These are phyloP conservation scores for Ceriops decandra DNA, from an alignment of 345 rosid species.

Conservation along the genomic window DNA sequence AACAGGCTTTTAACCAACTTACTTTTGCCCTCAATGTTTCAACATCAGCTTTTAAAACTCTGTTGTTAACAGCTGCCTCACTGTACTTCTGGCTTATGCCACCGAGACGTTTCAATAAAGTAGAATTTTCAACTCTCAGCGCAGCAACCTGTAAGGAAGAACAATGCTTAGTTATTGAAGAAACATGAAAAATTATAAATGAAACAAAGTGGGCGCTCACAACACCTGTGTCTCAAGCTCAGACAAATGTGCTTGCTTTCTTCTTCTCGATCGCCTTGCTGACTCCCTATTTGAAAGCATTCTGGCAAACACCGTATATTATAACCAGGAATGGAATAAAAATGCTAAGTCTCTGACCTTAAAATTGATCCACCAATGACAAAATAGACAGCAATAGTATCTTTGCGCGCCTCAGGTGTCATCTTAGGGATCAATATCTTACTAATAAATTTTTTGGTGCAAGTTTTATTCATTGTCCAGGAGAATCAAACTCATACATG, in stretches of 20 bases:
- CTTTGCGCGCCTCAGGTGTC: not conserved
- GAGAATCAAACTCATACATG: not conserved
- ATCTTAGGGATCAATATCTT: not conserved
- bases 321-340: slow-evolving; percentile 2
- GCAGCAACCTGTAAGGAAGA: slow-evolving; percentile 19
- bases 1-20: slow-evolving; percentile 1
- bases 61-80: slow-evolving; percentile 30
- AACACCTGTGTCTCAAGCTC: slow-evolving; percentile 33
- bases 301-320: slow-evolving; percentile 12
- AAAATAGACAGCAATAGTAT: not conserved
- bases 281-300: slow-evolving; percentile 41
- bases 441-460: not conserved
- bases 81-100: slow-evolving; percentile 32
- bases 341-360: not conserved
- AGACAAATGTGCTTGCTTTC: slow-evolving; percentile 35
- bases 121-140: slow-evolving; percentile 29
- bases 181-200: not conserved
- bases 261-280: slow-evolving; percentile 32
- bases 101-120: slow-evolving; percentile 20
- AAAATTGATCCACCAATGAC: not conserved
- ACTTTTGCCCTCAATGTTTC: slow-evolving; percentile 35
- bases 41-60: slow-evolving; percentile 31
- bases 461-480: not conserved
- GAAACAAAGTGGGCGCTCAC: slow-evolving; percentile 6
- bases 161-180: not conserved